Base-by-base conservation (phyloP, 2,329 filamentous ascomycete species). In the Pezicula carpinea region DNA sequence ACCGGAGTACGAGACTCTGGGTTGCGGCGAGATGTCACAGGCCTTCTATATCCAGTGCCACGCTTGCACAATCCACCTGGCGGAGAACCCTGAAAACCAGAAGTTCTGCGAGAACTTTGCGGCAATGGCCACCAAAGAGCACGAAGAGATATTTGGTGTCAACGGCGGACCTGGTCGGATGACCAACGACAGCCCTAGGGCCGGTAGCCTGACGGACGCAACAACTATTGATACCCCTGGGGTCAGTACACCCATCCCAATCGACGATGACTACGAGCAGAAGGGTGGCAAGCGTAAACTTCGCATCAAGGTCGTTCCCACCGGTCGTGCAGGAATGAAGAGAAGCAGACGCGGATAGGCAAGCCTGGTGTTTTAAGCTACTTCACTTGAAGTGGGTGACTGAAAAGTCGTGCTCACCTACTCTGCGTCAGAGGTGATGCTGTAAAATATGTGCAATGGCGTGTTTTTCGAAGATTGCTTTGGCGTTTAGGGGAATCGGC, bases 21-120 rank as follows among this genome's bases (percentile, higher is more conserved):
- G 66, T 1, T 77, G 74, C 46, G 59, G 58, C 0, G 60, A 66
- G 3, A 62, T 65, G 3, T 49, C 56, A 0, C 69, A 73, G 22
- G 74, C 72, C 0, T 80, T 73, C 60, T 80, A 73, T 53, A 66
- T 82, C 46, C 68, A 73, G 34, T 82, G 76, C 51, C 63, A 66
- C 0, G 52, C 54, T 11, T 80, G 77, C 52, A 56, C 61, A 1
- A 59, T 65, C n/a, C 54, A 65, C 15, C 68, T 69, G 48, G 47
- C 56, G 11, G 51, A 59, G 13, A 54, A 65, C 46, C 57, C 58
- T 0, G 44, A 57, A 3, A 55, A 63, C 32, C 55, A 55, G 35
- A 49, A 49, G 8, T 49, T 66, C n/a, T 64, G 63, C 40, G 49
- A 57, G 3, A 46, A 55, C 8, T 46, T 65, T 35, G 59, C 56